phyloP scores from a whole-genome alignment of 805 yeast species.

The Scheffersomyces spartinae region DNA sequence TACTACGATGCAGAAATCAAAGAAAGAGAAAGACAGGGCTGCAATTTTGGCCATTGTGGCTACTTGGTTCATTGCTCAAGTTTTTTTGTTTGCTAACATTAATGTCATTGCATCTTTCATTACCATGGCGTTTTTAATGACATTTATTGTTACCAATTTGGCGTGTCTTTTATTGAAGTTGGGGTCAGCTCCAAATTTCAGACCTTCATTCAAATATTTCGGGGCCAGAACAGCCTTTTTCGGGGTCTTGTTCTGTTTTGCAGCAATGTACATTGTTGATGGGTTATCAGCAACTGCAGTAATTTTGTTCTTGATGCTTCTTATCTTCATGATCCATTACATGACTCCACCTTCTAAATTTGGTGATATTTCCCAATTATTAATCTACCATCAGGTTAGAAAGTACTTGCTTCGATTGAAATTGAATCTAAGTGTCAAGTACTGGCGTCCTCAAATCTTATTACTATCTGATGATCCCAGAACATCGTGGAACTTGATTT shows the following conservation, averaged over 20 bases:
- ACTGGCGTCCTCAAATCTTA: slow-evolving; percentile 95
- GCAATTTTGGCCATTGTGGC: slow-evolving; percentile 57
- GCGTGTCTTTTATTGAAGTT: slow-evolving; percentile 84
- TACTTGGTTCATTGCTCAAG: slow-evolving; percentile 77
- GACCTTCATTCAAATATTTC: slow-evolving; percentile 90
- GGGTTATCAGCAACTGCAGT: slow-evolving; percentile 78
- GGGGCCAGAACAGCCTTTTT: slow-evolving; percentile 67
- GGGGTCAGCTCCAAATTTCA: slow-evolving; percentile 94
- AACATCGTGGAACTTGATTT: slow-evolving; percentile 82
- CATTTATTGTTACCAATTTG: slow-evolving; percentile 85
- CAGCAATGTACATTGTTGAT: slow-evolving; percentile 92
- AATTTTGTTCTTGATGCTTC: slow-evolving; percentile 47
- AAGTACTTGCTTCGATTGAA: slow-evolving; percentile 74
- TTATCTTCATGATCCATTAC: slow-evolving; percentile 77
- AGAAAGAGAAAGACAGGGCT: slow-evolving; percentile 33
- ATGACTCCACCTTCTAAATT: slow-evolving; percentile 90
- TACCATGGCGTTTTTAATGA: slow-evolving; percentile 95
- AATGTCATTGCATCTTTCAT: slow-evolving; percentile 91
- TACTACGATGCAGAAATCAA: slow-evolving; percentile 26
- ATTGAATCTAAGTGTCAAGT: slow-evolving; percentile 84
- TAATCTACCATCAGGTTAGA: slow-evolving; percentile 93
- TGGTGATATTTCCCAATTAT: slow-evolving; percentile 96
- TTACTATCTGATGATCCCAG: slow-evolving; percentile 85
- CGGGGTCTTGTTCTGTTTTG: slow-evolving; percentile 59
- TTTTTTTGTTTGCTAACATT: slow-evolving; percentile 80